Base-by-base conservation (phyloP, 352 stramenopile species). In the Globisporangium parvum region DNA sequence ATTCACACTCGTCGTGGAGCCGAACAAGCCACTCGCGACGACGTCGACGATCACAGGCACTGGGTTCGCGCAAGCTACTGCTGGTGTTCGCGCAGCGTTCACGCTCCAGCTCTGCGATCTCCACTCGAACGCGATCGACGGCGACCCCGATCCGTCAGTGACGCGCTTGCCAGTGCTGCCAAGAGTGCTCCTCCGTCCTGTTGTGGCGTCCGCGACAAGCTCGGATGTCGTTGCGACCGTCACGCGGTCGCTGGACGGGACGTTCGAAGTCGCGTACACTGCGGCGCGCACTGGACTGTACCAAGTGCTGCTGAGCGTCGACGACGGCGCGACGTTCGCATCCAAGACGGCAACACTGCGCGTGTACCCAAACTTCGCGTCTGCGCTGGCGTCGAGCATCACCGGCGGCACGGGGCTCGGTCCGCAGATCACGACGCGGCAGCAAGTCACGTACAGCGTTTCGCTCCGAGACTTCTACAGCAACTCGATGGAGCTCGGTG, bases 41-140 rank as follows among this genome's bases (percentile, higher is more conserved):
- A 65, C 53, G 24, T 75, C 72, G 14, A 84, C 70, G n/a, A 42
- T 71, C 2, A 58, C 66, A 6, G 69, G 71, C 1, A 58, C 45
- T 1, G 73, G 71, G 0, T 71, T 80, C 33, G 51, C 59, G 15
- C 59, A 62, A 23, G 65, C 69, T 17, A 78, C 57, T 11, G 71
- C 75, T 42, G 75, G 75, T 9, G 41, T 62, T 18, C 44, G 53
- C n/a, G 60, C 66, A 0, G 44, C 53, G 0, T 77, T 83, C 40
- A 40, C 50, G 1, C 53, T 86, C 20, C 61, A 84, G 49, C 63
- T 78, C 26, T 74, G 75, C 2, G 75, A 86, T 53, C 31, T 65
- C 23, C 53, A 65, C 37, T 44, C 42, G 15, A 77, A 76, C 20
- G 59, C 60, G 15, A 64, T 72, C 20, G 59, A 56, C n/a, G 21